Base-by-base conservation (phyloP, 108 stramenopile genomes). In the Fragilaria radians region DNA sequence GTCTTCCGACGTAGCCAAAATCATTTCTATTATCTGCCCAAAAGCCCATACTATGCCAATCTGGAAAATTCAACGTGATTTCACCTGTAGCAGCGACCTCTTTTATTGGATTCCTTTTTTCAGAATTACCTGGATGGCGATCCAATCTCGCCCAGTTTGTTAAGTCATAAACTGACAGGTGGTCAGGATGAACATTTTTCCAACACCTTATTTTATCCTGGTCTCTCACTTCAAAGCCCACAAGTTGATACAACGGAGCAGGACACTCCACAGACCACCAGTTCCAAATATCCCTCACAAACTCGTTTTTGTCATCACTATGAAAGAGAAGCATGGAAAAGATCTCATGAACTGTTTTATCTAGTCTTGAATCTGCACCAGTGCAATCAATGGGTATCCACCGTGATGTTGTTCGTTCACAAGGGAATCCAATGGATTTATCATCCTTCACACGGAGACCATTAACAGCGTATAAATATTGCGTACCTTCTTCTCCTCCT, bases 121-220 rank as follows among this genome's bases (percentile, higher is more conserved):
- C n/a, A 48, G 26, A 68, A 61, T 47, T 76, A 54, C 80, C 80
- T 60, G 30, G 76, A 62, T 54, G 61, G 29, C 52, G 57, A 47
- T 50, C 61, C 36, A 24, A 65, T 62, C 61, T 48, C 64, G 50
- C 65, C 77, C 77, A 82, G 5, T 49, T 59, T 27, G 71, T 76
- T 24, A 78, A 67, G 29, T 82, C 81, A 50, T 73, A 82, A 22
- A 82, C 74, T 53, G 65, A 63, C 52, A 46, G 60, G 48, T 72
- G 62, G 34, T 82, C 66, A 22, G 66, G 75, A 63, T 82, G 81
- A 5, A 79, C 78, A 30, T 78, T 32, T 45, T 57, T 57, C 19
- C 45, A 70, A 45, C 69, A 70, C 17, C 18, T 11, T 9, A 23
- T 54, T 2, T 52, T 46, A 7, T 62, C 65, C 30, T 56, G 52